These are phyloP conservation scores for Adansonia rubrostipa DNA, from an alignment of 441 rosid genomes.

Conservation along the genomic window DNA sequence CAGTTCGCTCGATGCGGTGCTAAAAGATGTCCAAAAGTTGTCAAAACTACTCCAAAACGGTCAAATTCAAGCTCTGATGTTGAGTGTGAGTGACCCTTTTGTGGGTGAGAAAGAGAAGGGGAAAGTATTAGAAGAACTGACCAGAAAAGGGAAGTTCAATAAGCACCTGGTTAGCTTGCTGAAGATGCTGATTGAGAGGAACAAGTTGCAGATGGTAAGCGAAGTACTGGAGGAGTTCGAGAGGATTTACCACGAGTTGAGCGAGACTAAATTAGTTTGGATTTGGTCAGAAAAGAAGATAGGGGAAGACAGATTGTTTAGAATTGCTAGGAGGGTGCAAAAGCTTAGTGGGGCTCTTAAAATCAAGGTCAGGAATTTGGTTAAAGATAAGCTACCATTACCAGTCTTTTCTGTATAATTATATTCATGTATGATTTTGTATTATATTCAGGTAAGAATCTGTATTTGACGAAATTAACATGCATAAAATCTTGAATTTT, in stretches of 20 bases:
- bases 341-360: slow-evolving; percentile 38
- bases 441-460: background rate
- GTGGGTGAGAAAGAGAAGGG: slow-evolving; percentile 48
- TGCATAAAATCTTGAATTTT: too few relatives aligned
- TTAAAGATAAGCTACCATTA: slow-evolving; percentile 20
- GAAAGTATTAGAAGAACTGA: slow-evolving; percentile 41
- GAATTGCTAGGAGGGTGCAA: slow-evolving; percentile 38
- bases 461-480: too few relatives aligned
- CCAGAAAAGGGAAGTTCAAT: slow-evolving; percentile 43
- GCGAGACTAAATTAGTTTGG: slow-evolving; percentile 41
- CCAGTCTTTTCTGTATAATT: slow-evolving; percentile 16
- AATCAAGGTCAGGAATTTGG: slow-evolving; percentile 41
- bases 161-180: slow-evolving; percentile 48
- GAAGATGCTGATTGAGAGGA: slow-evolving; percentile 53
- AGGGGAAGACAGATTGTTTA: slow-evolving; percentile 31
- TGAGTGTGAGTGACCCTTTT: slow-evolving; percentile 28
- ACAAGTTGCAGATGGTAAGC: slow-evolving; percentile 44
- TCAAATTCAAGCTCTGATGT: slow-evolving; percentile 25
- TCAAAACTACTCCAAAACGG: slow-evolving; percentile 38
- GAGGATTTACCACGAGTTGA: slow-evolving; percentile 56
- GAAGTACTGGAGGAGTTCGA: slow-evolving; percentile 66
- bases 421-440: too few relatives aligned
- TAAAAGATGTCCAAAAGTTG: slow-evolving; percentile 48
- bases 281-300: slow-evolving; percentile 43
- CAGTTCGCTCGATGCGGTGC: slow-evolving; percentile 47